Evolutionary conservation across 2,329 filamentous ascomycete species (phyloP), one percentile per base, ranked within the genome.

Genomic region (Chaetomium strumarium): DNA sequence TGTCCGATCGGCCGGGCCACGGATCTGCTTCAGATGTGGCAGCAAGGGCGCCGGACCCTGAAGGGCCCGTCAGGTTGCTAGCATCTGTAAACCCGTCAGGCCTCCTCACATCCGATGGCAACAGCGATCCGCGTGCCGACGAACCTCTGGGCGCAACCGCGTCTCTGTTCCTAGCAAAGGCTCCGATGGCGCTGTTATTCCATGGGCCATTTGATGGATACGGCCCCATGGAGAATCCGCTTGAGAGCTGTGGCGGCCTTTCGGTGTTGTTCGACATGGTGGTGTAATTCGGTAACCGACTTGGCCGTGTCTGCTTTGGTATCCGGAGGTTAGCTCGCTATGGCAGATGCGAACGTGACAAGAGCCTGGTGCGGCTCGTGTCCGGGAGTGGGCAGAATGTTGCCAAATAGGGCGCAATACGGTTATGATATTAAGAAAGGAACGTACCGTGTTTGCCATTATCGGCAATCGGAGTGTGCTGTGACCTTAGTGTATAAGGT

Each of bases 31-130:
- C 84, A 10, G 86, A 87, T 39, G 83, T 80, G 41, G 81, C 76
- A 55, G 87, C 76, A 37, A 90, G 73, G 53, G 85, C 86, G 55
- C 83, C 78, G 6, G 86, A 88, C 45, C 86, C 86, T 3, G 81
- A 83, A 63, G 84, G 81, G 50, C 72, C 76, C 59, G 80, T 77
- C 24, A 24, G 24, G 24, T 74, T 71, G 34, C 70, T 70, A 17
- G 66, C 67, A 53, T 68, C 68, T 68, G 57, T 51, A 55, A 49
- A 39, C n/a, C n/a, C 30, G 57, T 67, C 51, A 66, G 62, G 39
- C 16, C 34, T 33, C 19, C 33, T 34, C 11, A n/a, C 40, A 17
- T 24, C 31, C 6, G 34, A 16, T 8, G 31, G 24, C 17, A n/a
- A 16, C 43, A 12, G 4, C 11, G 8, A 13, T 31, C 42, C 17